phyloP scores from a whole-genome alignment of 306 rosid species.

The Ormosia emarginata region DNA sequence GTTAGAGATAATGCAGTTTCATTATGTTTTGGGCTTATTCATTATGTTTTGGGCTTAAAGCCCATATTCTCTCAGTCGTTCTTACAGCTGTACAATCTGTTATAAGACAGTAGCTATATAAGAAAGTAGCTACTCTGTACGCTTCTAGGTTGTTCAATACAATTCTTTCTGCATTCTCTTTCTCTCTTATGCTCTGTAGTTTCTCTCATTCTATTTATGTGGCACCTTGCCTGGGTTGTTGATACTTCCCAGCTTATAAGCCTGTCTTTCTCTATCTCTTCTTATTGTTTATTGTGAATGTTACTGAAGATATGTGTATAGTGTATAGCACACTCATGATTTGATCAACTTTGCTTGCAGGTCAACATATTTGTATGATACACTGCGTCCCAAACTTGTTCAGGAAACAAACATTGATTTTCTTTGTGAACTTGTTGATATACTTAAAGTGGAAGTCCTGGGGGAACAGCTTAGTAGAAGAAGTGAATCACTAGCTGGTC shows the following conservation, averaged over 20 bases:
- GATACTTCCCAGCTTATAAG: conserved; percentile 3
- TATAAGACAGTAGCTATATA: too few relatives aligned
- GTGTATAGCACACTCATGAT: conserved; percentile 8
- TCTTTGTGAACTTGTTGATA: conserved; percentile 95
- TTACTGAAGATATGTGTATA: neutral
- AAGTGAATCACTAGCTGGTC: conserved; percentile 82
- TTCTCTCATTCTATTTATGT: too few relatives aligned
- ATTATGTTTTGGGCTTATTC: too few relatives aligned
- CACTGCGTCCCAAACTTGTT: conserved; percentile 90
- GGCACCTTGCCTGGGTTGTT: neutral
- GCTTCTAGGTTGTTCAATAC: too few relatives aligned
- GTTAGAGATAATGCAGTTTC: too few relatives aligned
- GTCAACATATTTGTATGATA: conserved; percentile 85
- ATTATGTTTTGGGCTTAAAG: too few relatives aligned
- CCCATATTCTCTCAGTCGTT: too few relatives aligned
- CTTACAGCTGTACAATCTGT: too few relatives aligned
- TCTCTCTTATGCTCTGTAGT: too few relatives aligned
- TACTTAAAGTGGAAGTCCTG: conserved; percentile 87
- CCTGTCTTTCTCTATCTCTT: neutral
- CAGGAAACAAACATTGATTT: conserved; percentile 90
- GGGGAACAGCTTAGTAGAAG: conserved; percentile 76
- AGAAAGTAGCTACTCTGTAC: too few relatives aligned
- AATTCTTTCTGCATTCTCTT: too few relatives aligned
- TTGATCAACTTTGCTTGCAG: conserved; percentile 47
- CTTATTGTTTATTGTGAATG: neutral